These are phyloP conservation scores for Apiotrichum akiyoshidainum DNA, from an alignment of 1,284 basidiomycete species.

Conservation along the genomic window DNA sequence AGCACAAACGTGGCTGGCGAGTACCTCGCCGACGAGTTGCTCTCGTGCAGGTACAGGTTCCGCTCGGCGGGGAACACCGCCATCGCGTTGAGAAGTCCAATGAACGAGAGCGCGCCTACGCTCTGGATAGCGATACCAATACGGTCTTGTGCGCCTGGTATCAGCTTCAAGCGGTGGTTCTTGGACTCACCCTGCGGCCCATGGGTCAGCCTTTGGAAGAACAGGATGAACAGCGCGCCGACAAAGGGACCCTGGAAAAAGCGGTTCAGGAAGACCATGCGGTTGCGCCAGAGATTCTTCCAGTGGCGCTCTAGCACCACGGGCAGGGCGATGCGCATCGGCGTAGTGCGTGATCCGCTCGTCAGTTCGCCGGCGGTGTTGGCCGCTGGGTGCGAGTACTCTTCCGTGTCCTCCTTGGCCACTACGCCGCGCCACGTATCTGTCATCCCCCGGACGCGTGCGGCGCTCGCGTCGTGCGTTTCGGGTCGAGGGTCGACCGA, in stretches of 20 bases:
- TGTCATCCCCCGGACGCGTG: conserved; percentile 27
- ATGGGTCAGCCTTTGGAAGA: conserved; percentile 48
- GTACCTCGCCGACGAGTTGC: conserved; percentile 48
- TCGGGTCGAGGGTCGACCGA: conserved; percentile 43
- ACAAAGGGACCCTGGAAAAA: conserved; percentile 48
- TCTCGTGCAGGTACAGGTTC: conserved; percentile 53
- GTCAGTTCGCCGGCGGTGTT: background rate
- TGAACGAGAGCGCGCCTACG: conserved; percentile 41
- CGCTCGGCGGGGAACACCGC: conserved; percentile 52
- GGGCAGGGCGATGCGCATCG: conserved; percentile 47
- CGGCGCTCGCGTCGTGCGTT: conserved; percentile 24
- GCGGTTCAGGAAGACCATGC: conserved; percentile 49
- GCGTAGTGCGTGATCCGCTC: conserved; percentile 34
- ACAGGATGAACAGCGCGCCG: conserved; percentile 49
- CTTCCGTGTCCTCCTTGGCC: conserved; percentile 16
- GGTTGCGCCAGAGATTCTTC: conserved; percentile 49
- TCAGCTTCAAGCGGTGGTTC: too few species aligned
- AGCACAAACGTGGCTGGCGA: conserved; percentile 50
- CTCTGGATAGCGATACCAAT: conserved; percentile 49
- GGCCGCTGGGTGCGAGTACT: background rate
- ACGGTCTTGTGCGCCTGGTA: conserved; percentile 49
- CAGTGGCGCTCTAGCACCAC: conserved; percentile 49
- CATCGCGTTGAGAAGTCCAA: conserved; percentile 52
- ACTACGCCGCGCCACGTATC: conserved; percentile 17
- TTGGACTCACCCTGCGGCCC: conserved; percentile 37